Conservation (phyloP, 352 stramenopile genomes). For the Peronospora belbahrii region DNA sequence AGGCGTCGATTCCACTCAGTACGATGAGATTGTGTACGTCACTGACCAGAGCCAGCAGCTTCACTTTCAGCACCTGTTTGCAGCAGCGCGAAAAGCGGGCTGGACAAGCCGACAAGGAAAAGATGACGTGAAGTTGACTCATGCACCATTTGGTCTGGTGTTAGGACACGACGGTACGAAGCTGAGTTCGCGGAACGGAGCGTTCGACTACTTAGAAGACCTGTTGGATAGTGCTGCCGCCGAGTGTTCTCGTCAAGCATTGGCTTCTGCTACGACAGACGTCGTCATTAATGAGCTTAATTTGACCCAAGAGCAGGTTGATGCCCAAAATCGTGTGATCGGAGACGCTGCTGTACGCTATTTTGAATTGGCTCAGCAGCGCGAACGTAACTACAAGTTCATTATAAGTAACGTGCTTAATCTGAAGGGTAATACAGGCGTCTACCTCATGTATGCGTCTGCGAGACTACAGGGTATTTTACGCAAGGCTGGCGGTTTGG, state of each 20-base stretch:
- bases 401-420: slow-evolving; percentile 74
- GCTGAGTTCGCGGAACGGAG: slow-evolving; percentile 74
- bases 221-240: slow-evolving; percentile 53
- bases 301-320: slow-evolving; percentile 18
- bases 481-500: slow-evolving; percentile 35
- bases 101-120: slow-evolving; percentile 30
- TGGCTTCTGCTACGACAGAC: slow-evolving; percentile 31
- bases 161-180: slow-evolving; percentile 70
- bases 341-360: slow-evolving; percentile 75
- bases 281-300: slow-evolving; percentile 16
- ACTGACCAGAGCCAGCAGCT: slow-evolving; percentile 75
- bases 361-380: slow-evolving; percentile 79
- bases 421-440: slow-evolving; percentile 76
- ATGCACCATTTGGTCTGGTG: slow-evolving; percentile 76
- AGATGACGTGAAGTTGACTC: slow-evolving; percentile 45
- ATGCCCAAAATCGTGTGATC: slow-evolving; percentile 42
- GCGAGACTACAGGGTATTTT: slow-evolving; percentile 68
- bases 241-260: slow-evolving; percentile 56
- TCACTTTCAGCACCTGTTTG: slow-evolving; percentile 77
- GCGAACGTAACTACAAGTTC: slow-evolving; percentile 83
- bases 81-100: slow-evolving; percentile 40
- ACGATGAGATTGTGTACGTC: slow-evolving; percentile 79
- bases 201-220: slow-evolving; percentile 71
- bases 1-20: slow-evolving; percentile 49
- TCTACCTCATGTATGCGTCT: slow-evolving; percentile 79